Base-by-base conservation (phyloP, 2,329 filamentous ascomycete species). In the Penicillium sclerotigenum region DNA sequence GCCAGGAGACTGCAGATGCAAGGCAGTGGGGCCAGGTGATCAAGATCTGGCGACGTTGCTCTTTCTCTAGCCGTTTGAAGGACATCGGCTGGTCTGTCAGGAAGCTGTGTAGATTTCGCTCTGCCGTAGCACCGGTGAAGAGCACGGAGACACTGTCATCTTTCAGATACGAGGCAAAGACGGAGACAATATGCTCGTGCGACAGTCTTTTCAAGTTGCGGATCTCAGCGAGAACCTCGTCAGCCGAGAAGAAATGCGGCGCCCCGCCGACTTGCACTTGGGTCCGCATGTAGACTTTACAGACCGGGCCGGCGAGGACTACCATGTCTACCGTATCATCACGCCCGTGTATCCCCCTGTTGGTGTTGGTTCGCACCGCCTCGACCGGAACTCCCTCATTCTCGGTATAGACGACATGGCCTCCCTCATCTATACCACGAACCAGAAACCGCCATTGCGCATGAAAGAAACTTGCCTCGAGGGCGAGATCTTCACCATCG, bases 351-450 rank as follows among this genome's bases (percentile, higher is more conserved):
- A 71, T 66, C 1, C 68, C 64, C 13, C 69, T 64, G 4, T 65
- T 54, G 14, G 76, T 66, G 4, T 65, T 67, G 3, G 68, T 79
- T 13, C 82, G 73, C 10, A 79, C 75, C 57, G 80, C 77, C 59
- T 85, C 83, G 58, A 86, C 74, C 0, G 84, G 83, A 5, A 87
- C 79, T 36, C 82, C 80, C 66, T 86, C 84, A 43, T 84, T 83
- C 2, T 78, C 73, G 0, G 80, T 81, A 68, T 84, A 87, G 36
- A 80, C 78, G 58, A 85, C 76, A 65, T 87, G 83, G 1, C 79
- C 74, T 7, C 82, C 83, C 55, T 80, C 73, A n/a, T 71, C 72
- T 16, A 86, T 75, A 20, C 82, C 79, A 28, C 83, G 77, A 1
- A 86, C 78, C 2, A 85, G 69, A 57, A 81, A 86, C 2, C 79